Conservation (phyloP, 495 filamentous ascomycete genomes). For the Pyronema omphalodes region DNA sequence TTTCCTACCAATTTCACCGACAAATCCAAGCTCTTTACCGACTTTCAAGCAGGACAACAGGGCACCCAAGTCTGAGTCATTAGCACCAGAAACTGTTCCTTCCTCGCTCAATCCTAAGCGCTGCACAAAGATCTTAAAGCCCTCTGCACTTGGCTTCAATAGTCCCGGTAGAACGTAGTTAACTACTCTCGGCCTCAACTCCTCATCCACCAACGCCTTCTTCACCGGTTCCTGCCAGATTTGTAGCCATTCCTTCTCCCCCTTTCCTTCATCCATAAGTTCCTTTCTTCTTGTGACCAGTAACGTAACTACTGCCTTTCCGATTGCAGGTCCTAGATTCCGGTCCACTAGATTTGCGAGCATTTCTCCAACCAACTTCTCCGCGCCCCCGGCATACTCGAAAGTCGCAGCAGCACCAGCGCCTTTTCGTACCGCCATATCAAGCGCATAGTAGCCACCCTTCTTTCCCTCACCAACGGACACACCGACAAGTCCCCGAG, state of each 20-base stretch:
- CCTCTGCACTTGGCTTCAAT: constrained; percentile 39
- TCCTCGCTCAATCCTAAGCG: constrained; percentile 26
- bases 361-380: constrained; percentile 8
- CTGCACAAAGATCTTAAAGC: constrained; percentile 39
- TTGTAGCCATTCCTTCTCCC: constrained; percentile 5
- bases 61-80: constrained; percentile 35
- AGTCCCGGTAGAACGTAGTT: constrained; percentile 55
- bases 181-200: constrained; percentile 38
- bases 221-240: constrained; percentile 11
- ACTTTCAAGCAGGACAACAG: constrained; percentile 52
- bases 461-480: constrained; percentile 4
- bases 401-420: constrained; percentile 5
- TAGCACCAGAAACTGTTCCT: constrained; percentile 28
- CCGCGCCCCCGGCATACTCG: not conserved
- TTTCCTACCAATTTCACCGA: constrained; percentile 51
- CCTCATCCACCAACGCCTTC: constrained; percentile 5
- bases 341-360: constrained; percentile 11
- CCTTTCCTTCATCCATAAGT: not conserved
- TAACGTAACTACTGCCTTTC: constrained; percentile 12
- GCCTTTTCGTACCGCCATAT: constrained; percentile 9
- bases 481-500: not conserved
- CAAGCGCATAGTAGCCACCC: constrained; percentile 16
- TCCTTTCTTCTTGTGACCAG: constrained; percentile 7
- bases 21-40: constrained; percentile 59
- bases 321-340: constrained; percentile 14